These are phyloP conservation scores for Elaeis guineensis DNA, from an alignment of 176 grass and related monocot species.

Conservation along the genomic window DNA sequence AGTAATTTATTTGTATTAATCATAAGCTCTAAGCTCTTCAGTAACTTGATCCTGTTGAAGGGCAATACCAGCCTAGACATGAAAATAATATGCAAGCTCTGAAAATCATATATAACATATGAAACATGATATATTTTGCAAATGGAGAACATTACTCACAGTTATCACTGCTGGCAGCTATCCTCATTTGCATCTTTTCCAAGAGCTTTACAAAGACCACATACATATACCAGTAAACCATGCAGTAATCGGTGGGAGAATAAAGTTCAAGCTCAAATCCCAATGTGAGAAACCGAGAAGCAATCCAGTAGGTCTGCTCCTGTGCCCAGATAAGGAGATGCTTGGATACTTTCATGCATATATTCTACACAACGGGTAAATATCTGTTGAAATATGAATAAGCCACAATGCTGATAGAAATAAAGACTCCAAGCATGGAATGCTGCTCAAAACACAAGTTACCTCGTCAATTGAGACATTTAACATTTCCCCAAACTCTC, in stretches of 20 bases:
- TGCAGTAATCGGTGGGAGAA: constrained; percentile 69
- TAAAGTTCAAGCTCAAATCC: constrained; percentile 95
- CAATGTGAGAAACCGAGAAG: constrained; percentile 83
- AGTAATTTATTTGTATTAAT: too few relatives aligned
- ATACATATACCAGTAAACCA: constrained; percentile 99
- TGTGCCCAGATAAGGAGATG: constrained; percentile 86
- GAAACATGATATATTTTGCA: neutral
- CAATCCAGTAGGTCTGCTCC: constrained; percentile 78
- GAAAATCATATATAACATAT: too few relatives aligned
- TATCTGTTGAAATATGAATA: constrained; percentile 24
- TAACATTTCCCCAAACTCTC: constrained; percentile 65
- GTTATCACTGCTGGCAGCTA: constrained; percentile 55
- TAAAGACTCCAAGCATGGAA: neutral
- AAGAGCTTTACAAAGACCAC: constrained; percentile 61
- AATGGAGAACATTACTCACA: constrained; percentile 44
- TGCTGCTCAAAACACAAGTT: constrained; percentile 10
- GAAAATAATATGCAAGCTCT: too few relatives aligned
- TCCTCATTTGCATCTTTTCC: constrained; percentile 73
- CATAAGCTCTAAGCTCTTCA: too few relatives aligned
- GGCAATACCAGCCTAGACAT: too few relatives aligned
- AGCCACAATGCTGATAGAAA: neutral
- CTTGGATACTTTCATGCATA: constrained; percentile 88
- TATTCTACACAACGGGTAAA: constrained; percentile 33
- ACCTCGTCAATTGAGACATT: constrained; percentile 62
- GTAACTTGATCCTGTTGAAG: too few relatives aligned